phyloP scores from a whole-genome alignment of 257 asterid species.

The Nemophila menziesii region DNA sequence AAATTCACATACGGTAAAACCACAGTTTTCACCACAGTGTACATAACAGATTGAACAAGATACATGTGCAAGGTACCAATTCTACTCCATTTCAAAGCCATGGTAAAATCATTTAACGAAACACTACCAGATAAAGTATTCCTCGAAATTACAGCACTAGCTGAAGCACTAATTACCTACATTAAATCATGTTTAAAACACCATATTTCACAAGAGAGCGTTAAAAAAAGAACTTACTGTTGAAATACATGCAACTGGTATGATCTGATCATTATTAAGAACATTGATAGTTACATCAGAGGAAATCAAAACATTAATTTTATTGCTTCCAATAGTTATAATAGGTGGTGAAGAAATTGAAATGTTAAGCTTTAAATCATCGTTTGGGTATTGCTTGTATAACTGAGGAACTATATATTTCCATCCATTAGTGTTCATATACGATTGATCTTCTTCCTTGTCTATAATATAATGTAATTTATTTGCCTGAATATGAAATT shows the following conservation, averaged over 20 bases:
- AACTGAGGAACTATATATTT: constrained; percentile 72
- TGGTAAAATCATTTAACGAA: constrained; percentile 43
- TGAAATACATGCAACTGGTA: constrained; percentile 69
- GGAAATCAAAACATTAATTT: constrained; percentile 36
- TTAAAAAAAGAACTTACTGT: constrained; percentile 34
- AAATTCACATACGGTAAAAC: constrained; percentile 57
- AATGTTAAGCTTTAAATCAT: constrained; percentile 58
- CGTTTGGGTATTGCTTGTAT: constrained; percentile 71
- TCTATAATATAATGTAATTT: constrained; percentile 71
- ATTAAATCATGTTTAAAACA: background rate
- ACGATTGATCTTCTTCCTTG: constrained; percentile 50
- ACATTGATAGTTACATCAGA: constrained; percentile 54
- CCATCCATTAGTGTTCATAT: constrained; percentile 87
- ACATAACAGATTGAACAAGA: constrained; percentile 57
- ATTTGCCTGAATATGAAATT: constrained; percentile 41
- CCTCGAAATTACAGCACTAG: constrained; percentile 44
- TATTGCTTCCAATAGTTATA: constrained; percentile 33
- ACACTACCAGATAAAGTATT: constrained; percentile 44
- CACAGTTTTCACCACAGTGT: constrained; percentile 45
- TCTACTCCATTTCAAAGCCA: constrained; percentile 77
- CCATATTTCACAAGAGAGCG: background rate
- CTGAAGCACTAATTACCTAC: constrained; percentile 63
- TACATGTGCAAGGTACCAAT: constrained; percentile 67
- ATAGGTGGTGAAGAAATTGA: constrained; percentile 49
- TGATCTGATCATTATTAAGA: constrained; percentile 37